These are phyloP conservation scores for Elsinoe fawcettii DNA, from an alignment of 2,329 filamentous ascomycete genomes.

Conservation along the genomic window DNA sequence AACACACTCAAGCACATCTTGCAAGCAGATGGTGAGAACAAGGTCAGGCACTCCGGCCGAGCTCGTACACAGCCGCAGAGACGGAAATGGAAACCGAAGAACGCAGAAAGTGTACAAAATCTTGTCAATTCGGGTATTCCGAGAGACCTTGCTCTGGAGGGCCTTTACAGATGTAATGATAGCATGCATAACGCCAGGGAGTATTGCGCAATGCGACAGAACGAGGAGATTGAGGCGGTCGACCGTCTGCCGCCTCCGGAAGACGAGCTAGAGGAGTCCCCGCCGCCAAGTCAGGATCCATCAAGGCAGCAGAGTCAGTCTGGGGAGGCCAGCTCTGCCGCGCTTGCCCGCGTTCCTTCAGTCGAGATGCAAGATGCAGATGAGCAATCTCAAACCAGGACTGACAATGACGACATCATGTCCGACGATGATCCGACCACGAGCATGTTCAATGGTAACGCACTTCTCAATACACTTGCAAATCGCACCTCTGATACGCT, in stretches of 20 bases:
- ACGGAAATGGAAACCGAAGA: constrained; percentile 46
- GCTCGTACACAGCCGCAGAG: constrained; percentile 38
- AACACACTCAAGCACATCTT: constrained; percentile 75
- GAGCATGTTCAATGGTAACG: background rate
- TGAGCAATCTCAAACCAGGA: constrained; percentile 17
- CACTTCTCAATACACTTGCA: background rate
- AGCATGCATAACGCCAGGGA: constrained; percentile 53
- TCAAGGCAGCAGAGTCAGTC: constrained; percentile 7
- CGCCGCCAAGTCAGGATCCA: background rate
- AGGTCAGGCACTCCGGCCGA: constrained; percentile 54
- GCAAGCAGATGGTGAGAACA: constrained; percentile 65
- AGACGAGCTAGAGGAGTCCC: constrained; percentile 17
- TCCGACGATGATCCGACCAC: constrained; percentile 15
- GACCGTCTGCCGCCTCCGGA: constrained; percentile 27
- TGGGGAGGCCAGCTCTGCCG: constrained; percentile 1
- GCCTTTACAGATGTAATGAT: constrained; percentile 74
- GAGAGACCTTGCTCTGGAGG: constrained; percentile 63
- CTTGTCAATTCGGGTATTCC: constrained; percentile 47
- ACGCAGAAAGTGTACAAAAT: constrained; percentile 36
- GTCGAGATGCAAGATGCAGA: constrained; percentile 34
- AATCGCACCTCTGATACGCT: constrained; percentile 6
- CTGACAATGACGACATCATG: constrained; percentile 16
- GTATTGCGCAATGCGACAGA: constrained; percentile 55
- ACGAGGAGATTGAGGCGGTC: constrained; percentile 19
- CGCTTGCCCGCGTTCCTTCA: constrained; percentile 21